Conservation (phyloP, 2,329 filamentous ascomycete genomes). For the Nothophaeocryptopus gaeumannii region DNA sequence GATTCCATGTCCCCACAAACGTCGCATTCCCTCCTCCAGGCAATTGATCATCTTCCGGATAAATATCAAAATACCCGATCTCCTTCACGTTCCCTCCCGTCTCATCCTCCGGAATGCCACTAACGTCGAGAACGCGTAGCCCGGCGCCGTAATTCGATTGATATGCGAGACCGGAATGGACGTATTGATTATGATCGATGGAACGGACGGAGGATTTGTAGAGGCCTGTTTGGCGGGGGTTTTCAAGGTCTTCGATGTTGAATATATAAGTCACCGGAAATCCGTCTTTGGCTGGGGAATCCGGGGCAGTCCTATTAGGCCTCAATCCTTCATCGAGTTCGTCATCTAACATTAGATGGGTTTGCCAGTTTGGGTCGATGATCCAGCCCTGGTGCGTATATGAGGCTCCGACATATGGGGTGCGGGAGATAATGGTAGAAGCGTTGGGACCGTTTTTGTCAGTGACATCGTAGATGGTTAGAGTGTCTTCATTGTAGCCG, state of each 20-base stretch:
- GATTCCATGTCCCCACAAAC: slow-evolving; percentile 31
- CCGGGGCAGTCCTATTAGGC: slow-evolving; percentile 31
- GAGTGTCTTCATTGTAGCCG: slow-evolving; percentile 51
- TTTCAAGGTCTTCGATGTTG: slow-evolving; percentile 47
- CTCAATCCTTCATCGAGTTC: slow-evolving; percentile 53
- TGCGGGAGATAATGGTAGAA: slow-evolving; percentile 47
- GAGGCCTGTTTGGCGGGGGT: slow-evolving; percentile 41
- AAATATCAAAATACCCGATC: slow-evolving; percentile 51
- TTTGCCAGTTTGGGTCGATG: slow-evolving; percentile 45
- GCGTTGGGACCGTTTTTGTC: slow-evolving; percentile 37
- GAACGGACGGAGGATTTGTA: slow-evolving; percentile 37
- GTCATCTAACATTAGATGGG: slow-evolving; percentile 53
- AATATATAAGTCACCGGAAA: slow-evolving; percentile 53
- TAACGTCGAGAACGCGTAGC: slow-evolving; percentile 37
- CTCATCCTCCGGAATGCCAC: slow-evolving; percentile 41
- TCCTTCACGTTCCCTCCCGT: slow-evolving; percentile 48
- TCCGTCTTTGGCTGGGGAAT: slow-evolving; percentile 36
- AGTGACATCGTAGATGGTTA: slow-evolving; percentile 48
- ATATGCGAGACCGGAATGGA: slow-evolving; percentile 38
- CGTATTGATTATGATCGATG: slow-evolving; percentile 46
- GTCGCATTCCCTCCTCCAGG: slow-evolving; percentile 13
- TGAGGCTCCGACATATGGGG: slow-evolving; percentile 47
- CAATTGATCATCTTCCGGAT: slow-evolving; percentile 49
- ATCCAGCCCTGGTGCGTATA: slow-evolving; percentile 58
- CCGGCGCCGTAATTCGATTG: slow-evolving; percentile 40